Conservation (phyloP, 2,329 filamentous ascomycete species). For the Ophiostoma montium region DNA sequence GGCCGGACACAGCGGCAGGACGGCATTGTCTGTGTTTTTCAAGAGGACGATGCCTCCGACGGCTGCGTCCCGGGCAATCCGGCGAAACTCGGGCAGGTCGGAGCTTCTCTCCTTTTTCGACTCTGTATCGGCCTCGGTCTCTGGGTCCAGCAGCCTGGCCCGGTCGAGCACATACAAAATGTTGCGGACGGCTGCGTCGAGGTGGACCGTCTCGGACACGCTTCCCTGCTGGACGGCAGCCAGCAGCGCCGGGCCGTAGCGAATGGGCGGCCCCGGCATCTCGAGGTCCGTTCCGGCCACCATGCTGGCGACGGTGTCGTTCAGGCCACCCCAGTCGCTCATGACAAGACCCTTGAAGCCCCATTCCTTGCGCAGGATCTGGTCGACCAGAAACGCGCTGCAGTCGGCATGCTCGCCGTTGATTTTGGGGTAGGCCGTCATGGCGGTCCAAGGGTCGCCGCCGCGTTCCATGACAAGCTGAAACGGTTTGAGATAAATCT, state of each 20-base stretch:
- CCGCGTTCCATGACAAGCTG: conserved; percentile 49
- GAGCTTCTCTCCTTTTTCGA: conserved; percentile 10
- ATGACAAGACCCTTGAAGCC: conserved; percentile 44
- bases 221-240: conserved; percentile 5
- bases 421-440: conserved; percentile 54
- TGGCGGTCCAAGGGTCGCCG: conserved; percentile 53
- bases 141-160: not conserved
- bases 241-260: conserved; percentile 11
- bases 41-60: conserved; percentile 15
- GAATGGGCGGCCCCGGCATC: conserved; percentile 20
- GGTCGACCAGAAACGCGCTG: conserved; percentile 37
- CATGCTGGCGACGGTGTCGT: conserved; percentile 11
- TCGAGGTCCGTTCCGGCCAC: conserved; percentile 21
- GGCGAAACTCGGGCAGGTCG: conserved; percentile 10
- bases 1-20: conserved; percentile 12
- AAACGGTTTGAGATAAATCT: conserved; percentile 59
- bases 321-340: conserved; percentile 29
- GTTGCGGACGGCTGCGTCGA: conserved; percentile 2
- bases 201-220: conserved; percentile 3
- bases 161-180: conserved; percentile 5
- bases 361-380: conserved; percentile 46
- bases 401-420: conserved; percentile 49
- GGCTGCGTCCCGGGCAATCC: conserved; percentile 13
- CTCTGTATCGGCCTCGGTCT: not conserved
- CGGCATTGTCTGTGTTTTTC: conserved; percentile 13